Percentiles rank a stretch among this genome's conserved stretches.
These are phyloP conservation scores for Clonostachys byssicola DNA, from an alignment of 2,329 filamentous ascomycete genomes.

Conservation along the genomic window DNA sequence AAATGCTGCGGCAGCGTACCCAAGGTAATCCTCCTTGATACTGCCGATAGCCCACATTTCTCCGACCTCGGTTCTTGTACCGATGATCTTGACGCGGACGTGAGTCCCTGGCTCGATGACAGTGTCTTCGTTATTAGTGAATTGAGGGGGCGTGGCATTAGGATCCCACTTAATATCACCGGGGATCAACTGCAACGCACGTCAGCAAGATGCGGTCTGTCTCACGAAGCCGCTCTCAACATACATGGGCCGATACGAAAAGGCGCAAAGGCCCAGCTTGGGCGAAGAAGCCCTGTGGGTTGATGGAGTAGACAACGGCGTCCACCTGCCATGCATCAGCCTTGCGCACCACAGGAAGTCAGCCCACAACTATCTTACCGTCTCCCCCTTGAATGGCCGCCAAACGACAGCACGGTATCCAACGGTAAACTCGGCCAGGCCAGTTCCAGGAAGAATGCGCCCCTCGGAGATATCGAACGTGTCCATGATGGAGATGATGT, in stretches of 20 bases:
- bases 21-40: slow-evolving; percentile 81
- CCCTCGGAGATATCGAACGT: slow-evolving; percentile 93
- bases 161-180: slow-evolving; percentile 90
- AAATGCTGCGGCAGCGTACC: slow-evolving; percentile 34
- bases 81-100: slow-evolving; percentile 90
- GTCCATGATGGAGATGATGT: slow-evolving; percentile 97
- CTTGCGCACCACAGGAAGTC: slow-evolving; percentile 13
- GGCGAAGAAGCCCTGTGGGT: slow-evolving; percentile 87
- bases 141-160: slow-evolving; percentile 94
- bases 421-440: slow-evolving; percentile 90
- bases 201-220: background rate
- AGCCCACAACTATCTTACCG: slow-evolving; percentile 55
- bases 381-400: slow-evolving; percentile 97
- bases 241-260: slow-evolving; percentile 80
- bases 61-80: slow-evolving; percentile 87
- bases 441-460: slow-evolving; percentile 85
- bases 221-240: slow-evolving; percentile 17
- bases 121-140: slow-evolving; percentile 90
- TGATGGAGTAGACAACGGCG: slow-evolving; percentile 87
- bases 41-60: slow-evolving; percentile 97
- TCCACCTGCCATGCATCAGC: slow-evolving; percentile 63
- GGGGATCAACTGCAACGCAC: slow-evolving; percentile 69
- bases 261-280: slow-evolving; percentile 74
- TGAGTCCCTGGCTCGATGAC: slow-evolving; percentile 93
- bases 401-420: slow-evolving; percentile 95